These are phyloP conservation scores for Ustilago cynodontis DNA, from an alignment of 1,284 basidiomycete genomes.

Conservation along the genomic window DNA sequence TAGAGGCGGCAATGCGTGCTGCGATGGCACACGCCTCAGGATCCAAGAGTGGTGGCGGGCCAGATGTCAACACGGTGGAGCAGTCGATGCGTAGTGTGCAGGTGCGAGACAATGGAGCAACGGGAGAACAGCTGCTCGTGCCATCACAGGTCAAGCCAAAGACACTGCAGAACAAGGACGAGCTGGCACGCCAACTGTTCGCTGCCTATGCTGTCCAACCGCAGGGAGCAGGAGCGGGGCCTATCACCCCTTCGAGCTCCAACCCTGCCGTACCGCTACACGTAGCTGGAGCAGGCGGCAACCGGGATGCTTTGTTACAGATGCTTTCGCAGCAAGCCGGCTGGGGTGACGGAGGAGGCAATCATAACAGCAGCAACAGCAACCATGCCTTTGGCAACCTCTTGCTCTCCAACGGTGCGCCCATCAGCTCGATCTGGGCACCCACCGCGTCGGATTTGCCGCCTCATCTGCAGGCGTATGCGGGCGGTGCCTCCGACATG, in stretches of 20 bases:
- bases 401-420: constrained; percentile 37
- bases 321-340: constrained; percentile 25
- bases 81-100: constrained; percentile 41
- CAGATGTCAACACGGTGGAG: constrained; percentile 26
- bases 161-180: constrained; percentile 21
- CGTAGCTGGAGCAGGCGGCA: constrained; percentile 11
- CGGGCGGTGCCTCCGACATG: constrained; percentile 10
- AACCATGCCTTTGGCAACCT: constrained; percentile 10
- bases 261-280: constrained; percentile 7
- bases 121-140: constrained; percentile 20
- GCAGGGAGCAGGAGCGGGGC: constrained; percentile 10
- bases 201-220: constrained; percentile 24
- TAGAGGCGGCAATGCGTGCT: constrained; percentile 64
- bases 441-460: constrained; percentile 30
- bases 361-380: not conserved
- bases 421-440: constrained; percentile 53
- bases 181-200: constrained; percentile 27
- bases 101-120: constrained; percentile 27
- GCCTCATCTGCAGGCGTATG: constrained; percentile 26
- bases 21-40: constrained; percentile 31
- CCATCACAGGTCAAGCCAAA: constrained; percentile 36
- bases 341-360: not conserved
- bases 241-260: constrained; percentile 12
- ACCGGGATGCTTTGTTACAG: constrained; percentile 49
- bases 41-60: constrained; percentile 3